Conservation (phyloP, 805 yeast genomes). For the Hagleromyces aurorensis region DNA sequence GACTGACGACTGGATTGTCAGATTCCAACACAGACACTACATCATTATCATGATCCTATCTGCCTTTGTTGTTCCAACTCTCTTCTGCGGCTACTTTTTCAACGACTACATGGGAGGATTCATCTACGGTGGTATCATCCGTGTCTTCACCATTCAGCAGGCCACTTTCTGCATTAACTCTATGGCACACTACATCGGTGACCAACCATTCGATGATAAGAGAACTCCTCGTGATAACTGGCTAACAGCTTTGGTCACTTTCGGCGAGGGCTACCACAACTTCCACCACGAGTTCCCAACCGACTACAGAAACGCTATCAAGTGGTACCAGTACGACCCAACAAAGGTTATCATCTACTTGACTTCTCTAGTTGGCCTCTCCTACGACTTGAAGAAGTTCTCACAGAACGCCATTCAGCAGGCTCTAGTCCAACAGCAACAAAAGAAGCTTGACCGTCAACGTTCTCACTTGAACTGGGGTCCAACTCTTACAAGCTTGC, state of each 20-base stretch:
- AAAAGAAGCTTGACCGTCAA: conserved; percentile 63
- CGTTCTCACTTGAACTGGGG: conserved; percentile 69
- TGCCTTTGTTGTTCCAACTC: conserved; percentile 55
- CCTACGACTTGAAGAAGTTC: conserved; percentile 66
- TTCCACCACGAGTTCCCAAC: conserved; percentile 89
- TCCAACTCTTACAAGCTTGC: conserved; percentile 53
- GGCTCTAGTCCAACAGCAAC: conserved; percentile 75
- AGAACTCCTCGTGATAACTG: conserved; percentile 83
- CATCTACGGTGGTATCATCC: conserved; percentile 65
- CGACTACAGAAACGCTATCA: conserved; percentile 80
- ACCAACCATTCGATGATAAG: conserved; percentile 79
- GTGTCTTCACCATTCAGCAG: conserved; percentile 67
- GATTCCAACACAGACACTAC: conserved; percentile 77
- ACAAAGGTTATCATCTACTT: conserved; percentile 57
- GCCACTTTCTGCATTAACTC: conserved; percentile 84
- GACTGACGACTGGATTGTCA: conserved; percentile 69
- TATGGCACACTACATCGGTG: conserved; percentile 80
- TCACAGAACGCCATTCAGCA: conserved; percentile 77
- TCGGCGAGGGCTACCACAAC: conserved; percentile 86
- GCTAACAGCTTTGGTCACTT: conserved; percentile 72
- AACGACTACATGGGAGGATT: conserved; percentile 66
- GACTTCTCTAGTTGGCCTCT: conserved; percentile 57
- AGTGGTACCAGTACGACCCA: conserved; percentile 86
- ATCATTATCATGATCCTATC: conserved; percentile 50
- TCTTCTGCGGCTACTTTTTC: conserved; percentile 48